Evolutionary conservation across 164 flowering plant species (phyloP), one percentile per base, ranked within the genome.

Genomic region (Paratinospora sagittata): DNA sequence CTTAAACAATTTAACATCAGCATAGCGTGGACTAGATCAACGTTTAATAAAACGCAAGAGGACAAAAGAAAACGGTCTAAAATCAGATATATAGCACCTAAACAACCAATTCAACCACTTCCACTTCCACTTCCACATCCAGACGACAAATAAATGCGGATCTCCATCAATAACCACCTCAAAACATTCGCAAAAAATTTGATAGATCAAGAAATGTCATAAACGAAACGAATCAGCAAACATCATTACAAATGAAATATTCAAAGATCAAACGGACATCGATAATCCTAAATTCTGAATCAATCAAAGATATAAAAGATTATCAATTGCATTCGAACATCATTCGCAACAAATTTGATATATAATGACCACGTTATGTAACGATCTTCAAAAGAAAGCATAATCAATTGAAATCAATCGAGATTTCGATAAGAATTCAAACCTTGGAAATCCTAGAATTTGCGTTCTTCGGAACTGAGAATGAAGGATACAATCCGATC

Each of bases 391-490:
- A 43, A 43, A 43, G 21, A 52, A 52, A n/a, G 21, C 23, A 17
- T 52, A 6, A 52, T 52, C 8, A n/a, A 17, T 52, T n/a, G 60
- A 52, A 49, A 52, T 52, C 4, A n/a, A 52, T 16, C 23, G 23
- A 52, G 4, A 16, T 19, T 52, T 19, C 23, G 23, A 26, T 11
- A 64, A 21, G 27, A 64, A 72, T 21, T 49, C 30, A 30, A 30
- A 65, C 74, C 68, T 65, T 33, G n/a, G 63, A 64, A 72, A 64
- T 61, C 69, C 63, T 72, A 72, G 66, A 65, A 49, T 61, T 57
- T 39, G 72, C 65, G 65, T 57, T 43, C 21, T 17, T 33, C 14
- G 43, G 19, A 67, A 71, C 3, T 63, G 26, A 8, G 49, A 65
- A 33, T 61, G 27, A 63, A 27, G 49, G 52, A 37, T 49, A 13